Evolutionary conservation across 1,284 basidiomycete genomes (phyloP).

Genomic region (Cryptococcus sp.): DNA sequence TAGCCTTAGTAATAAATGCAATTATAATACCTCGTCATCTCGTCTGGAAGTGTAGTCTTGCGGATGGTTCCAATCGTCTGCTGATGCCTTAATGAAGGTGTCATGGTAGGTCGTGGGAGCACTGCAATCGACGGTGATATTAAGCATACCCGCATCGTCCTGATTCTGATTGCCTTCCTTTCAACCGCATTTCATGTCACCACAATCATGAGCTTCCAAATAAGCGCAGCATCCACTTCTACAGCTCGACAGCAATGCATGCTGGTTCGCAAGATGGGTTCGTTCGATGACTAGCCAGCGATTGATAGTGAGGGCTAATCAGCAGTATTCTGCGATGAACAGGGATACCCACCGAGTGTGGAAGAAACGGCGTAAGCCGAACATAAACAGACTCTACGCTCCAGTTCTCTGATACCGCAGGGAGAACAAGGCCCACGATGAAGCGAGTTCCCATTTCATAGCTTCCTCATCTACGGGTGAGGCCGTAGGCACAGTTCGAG

Average conservation of each 20-base stretch:
- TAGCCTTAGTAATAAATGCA: too few species aligned
- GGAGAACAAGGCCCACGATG: conserved; percentile 6
- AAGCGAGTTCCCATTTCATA: conserved; percentile 17
- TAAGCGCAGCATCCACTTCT: background rate
- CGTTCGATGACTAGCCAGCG: too few species aligned
- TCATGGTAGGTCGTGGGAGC: too few species aligned
- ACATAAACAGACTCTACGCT: too few species aligned
- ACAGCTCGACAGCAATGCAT: background rate
- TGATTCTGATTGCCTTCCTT: too few species aligned
- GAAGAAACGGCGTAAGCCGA: background rate
- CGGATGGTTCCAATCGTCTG: too few species aligned
- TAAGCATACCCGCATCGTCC: too few species aligned
- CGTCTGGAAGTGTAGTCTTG: too few species aligned
- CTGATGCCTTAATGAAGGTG: too few species aligned
- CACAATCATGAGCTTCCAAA: background rate
- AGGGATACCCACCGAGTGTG: background rate
- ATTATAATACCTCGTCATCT: too few species aligned
- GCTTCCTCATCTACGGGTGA: background rate
- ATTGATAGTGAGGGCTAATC: background rate
- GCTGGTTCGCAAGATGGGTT: background rate
- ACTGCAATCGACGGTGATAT: too few species aligned
- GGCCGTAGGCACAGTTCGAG: conserved; percentile 11
- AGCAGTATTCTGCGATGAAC: background rate
- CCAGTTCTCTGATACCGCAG: background rate
- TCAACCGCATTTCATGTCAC: too few species aligned